phyloP scores from a whole-genome alignment of 129 eudicot species.

The Apium graveolens region DNA sequence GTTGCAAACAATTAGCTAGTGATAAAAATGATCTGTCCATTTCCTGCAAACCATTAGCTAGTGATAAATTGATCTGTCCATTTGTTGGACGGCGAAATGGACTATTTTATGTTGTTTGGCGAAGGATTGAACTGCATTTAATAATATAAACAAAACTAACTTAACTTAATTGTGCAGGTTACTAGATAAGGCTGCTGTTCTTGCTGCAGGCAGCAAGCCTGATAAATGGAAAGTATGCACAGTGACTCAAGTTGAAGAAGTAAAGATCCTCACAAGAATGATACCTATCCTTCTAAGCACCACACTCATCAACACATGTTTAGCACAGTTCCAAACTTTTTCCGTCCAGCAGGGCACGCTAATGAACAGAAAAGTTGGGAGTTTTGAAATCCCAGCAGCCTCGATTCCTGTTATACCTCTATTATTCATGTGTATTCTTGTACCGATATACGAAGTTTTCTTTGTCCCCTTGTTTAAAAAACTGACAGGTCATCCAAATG shows the following conservation, averaged over 20 bases:
- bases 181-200: constrained; percentile 22
- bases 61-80: not conserved
- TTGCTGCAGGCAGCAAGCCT: not conserved
- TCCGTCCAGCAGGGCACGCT: constrained; percentile 20
- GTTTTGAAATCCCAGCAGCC: constrained; percentile 17
- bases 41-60: too few relatives aligned
- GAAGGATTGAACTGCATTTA: not conserved
- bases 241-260: constrained; percentile 27
- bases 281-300: constrained; percentile 20
- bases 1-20: not conserved
- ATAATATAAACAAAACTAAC: not conserved
- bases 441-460: constrained; percentile 14
- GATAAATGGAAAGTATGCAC: constrained; percentile 19
- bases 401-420: constrained; percentile 20
- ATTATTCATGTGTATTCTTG: constrained; percentile 9
- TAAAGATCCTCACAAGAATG: constrained; percentile 12
- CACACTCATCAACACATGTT: constrained; percentile 17
- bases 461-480: constrained; percentile 16
- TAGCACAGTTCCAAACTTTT: constrained; percentile 29
- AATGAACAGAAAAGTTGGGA: constrained; percentile 16
- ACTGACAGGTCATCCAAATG: constrained; percentile 16
- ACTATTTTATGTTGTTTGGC: not conserved
- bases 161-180: not conserved
- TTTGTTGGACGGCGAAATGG: not conserved
- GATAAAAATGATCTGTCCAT: not conserved